These are phyloP conservation scores for Talaromyces sp. DNA, from an alignment of 2,329 filamentous ascomycete genomes.

Conservation along the genomic window DNA sequence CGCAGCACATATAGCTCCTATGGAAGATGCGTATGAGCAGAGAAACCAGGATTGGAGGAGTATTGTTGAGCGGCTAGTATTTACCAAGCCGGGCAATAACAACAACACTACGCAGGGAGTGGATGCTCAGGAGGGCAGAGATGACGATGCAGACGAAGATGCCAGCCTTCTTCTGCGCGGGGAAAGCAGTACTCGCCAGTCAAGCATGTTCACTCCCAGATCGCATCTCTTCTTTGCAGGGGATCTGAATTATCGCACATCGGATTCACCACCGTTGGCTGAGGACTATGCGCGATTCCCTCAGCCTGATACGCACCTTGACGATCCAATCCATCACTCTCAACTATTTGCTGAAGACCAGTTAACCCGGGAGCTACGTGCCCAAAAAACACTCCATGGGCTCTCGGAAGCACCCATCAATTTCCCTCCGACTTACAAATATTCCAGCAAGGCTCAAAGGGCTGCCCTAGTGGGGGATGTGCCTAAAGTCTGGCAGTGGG, in stretches of 20 bases:
- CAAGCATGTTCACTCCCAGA: conserved; percentile 63
- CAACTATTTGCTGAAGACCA: conserved; percentile 72
- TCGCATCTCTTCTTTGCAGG: conserved; percentile 81
- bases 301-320: conserved; percentile 45
- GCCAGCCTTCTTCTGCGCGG: conserved; percentile 25
- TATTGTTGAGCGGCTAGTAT: conserved; percentile 75
- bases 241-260: conserved; percentile 92
- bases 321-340: conserved; percentile 58
- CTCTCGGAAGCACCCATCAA: conserved; percentile 66
- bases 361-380: conserved; percentile 63
- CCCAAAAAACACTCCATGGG: conserved; percentile 69
- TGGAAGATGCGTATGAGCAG: conserved; percentile 69
- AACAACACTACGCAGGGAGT: conserved; percentile 5
- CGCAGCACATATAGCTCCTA: conserved; percentile 79
- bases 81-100: conserved; percentile 48
- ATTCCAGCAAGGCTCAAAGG: conserved; percentile 47
- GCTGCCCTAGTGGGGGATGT: conserved; percentile 24
- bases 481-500: conserved; percentile 62
- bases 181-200: conserved; percentile 17
- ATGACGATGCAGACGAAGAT: conserved; percentile 20
- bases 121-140: background rate
- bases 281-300: conserved; percentile 59
- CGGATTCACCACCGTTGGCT: conserved; percentile 57
- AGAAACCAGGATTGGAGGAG: conserved; percentile 85
- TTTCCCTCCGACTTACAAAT: conserved; percentile 96